Conservation (phyloP, 164 flowering plant genomes). For the Protea cynaroides region DNA sequence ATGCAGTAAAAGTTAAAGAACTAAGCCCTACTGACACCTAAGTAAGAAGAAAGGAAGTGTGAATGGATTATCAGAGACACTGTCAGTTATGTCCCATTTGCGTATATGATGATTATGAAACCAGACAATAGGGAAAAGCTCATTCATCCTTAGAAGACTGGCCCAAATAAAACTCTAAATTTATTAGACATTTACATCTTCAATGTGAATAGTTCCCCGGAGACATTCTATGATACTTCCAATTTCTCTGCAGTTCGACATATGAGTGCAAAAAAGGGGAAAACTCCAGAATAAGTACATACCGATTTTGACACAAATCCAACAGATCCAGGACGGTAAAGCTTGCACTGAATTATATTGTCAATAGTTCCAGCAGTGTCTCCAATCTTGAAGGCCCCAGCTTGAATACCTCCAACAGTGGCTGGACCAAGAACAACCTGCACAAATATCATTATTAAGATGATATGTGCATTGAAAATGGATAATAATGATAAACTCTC, state of each 20-base stretch:
- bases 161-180: too few relatives aligned
- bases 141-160: too few relatives aligned
- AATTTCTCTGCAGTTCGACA: neutral
- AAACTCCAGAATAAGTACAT: slow-evolving; percentile 21
- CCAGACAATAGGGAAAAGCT: too few relatives aligned
- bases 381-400: slow-evolving; percentile 95
- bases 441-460: slow-evolving; percentile 7
- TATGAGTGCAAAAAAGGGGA: neutral
- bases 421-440: slow-evolving; percentile 99
- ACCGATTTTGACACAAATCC: slow-evolving; percentile 99
- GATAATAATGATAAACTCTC: neutral
- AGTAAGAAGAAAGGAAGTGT: too few relatives aligned
- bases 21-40: too few relatives aligned
- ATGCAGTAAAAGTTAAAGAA: too few relatives aligned
- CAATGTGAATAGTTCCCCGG: too few relatives aligned
- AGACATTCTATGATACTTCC: too few relatives aligned
- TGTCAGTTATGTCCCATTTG: neutral
- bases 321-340: slow-evolving; percentile 99
- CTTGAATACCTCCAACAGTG: slow-evolving; percentile 93
- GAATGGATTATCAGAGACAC: too few relatives aligned
- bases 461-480: slow-evolving; percentile 1
- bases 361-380: slow-evolving; percentile 96
- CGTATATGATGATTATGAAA: too few relatives aligned
- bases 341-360: slow-evolving; percentile 89
- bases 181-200: too few relatives aligned